Evolutionary conservation across 2,329 filamentous ascomycete species (phyloP).

Genomic region (Colletotrichum orchidophilum): DNA sequence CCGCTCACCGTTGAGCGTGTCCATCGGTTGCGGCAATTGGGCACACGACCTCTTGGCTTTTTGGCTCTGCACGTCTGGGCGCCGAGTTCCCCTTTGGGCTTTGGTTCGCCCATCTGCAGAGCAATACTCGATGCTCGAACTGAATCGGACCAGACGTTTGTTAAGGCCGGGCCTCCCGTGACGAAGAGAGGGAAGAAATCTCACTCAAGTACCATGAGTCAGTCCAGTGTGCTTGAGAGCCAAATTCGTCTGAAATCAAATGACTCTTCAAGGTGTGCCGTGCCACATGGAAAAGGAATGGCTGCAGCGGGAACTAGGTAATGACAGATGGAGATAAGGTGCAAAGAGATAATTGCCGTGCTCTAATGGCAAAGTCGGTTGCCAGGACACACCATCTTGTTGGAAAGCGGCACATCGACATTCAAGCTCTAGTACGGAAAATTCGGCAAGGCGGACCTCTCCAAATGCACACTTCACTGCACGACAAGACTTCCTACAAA

Average conservation of each 20-base stretch:
- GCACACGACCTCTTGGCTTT: constrained; percentile 16
- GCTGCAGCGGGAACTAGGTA: neutral
- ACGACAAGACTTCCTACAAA: neutral
- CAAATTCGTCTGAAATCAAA: constrained; percentile 10
- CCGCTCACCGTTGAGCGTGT: neutral
- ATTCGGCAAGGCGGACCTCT: neutral
- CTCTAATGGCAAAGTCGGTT: neutral
- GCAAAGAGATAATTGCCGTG: no score
- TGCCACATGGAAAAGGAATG: constrained; percentile 37
- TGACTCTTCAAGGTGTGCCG: neutral
- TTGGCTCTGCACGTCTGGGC: neutral
- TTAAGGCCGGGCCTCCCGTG: no score
- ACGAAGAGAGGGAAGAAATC: neutral
- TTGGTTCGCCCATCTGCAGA: neutral
- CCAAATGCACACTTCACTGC: neutral
- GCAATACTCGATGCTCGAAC: neutral
- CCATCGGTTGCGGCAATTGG: constrained; percentile 23
- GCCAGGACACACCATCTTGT: neutral
- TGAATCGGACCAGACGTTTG: neutral
- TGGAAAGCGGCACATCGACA: neutral
- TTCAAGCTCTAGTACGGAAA: neutral
- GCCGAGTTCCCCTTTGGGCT: neutral
- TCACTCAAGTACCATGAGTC: neutral
- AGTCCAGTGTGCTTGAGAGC: constrained; percentile 3
- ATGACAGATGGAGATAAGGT: neutral